phyloP scores from a whole-genome alignment of 306 rosid genomes.

The Gillenia trifoliata region DNA sequence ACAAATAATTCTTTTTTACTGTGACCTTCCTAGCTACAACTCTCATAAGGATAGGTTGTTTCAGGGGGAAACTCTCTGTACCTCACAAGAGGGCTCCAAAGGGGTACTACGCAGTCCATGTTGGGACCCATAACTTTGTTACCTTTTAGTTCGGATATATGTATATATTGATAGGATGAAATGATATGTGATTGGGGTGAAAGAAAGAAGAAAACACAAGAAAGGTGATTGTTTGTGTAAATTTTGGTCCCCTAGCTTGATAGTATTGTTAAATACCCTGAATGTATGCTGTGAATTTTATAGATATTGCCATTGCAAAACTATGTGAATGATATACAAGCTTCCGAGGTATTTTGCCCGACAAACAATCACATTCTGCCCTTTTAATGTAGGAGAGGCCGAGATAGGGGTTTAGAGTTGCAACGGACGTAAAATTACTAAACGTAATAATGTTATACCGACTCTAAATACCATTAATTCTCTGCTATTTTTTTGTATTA shows the following conservation, averaged over 20 bases:
- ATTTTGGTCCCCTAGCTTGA: neutral
- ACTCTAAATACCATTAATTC: no score
- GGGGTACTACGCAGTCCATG: neutral
- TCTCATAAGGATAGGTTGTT: slow-evolving; percentile 12
- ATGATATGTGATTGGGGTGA: neutral
- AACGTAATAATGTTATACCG: no score
- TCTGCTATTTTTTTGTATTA: no score
- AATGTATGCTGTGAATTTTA: no score
- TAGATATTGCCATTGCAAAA: no score
- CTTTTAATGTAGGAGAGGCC: no score
- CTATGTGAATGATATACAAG: neutral
- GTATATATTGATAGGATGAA: neutral
- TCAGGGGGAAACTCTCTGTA: slow-evolving; percentile 25
- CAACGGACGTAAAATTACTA: no score
- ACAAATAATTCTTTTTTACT: neutral
- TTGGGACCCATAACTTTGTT: neutral
- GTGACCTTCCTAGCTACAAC: neutral
- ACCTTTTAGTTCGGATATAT: neutral
- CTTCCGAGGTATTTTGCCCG: neutral
- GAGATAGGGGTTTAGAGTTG: no score
- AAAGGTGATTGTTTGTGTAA: neutral
- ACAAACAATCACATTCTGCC: neutral
- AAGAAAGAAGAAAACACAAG: neutral
- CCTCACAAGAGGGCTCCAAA: neutral
- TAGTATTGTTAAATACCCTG: neutral